Evolutionary conservation across 345 rosid species (phyloP), one percentile per base, ranked within the genome.

Genomic region (Citrus mangshanensis): DNA sequence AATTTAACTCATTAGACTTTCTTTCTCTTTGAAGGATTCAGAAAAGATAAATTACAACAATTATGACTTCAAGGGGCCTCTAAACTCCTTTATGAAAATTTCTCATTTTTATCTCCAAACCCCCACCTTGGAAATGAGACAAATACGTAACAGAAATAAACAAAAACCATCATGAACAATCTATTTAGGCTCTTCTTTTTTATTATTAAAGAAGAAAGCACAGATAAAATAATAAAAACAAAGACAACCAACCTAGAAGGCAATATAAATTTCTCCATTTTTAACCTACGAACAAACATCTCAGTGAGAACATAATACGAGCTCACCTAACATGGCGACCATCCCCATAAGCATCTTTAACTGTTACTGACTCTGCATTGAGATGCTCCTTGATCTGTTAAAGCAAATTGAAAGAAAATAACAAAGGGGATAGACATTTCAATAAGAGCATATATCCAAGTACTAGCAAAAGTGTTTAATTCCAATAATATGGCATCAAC

Each of bases 261-360:
- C 19, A 75, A 19, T 14, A 4, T 40, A 24, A 13, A 27, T 25
- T 38, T 30, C 28, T 27, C 40, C 22, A 72, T 56, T 55, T 21
- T 66, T 25, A n/a, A n/a, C 63, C 24, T 12, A 4, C 4, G 51
- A 72, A 56, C 28, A 72, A 13, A 34, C 55, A 12, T 69, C 24
- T 68, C 35, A 1, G 22, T 25, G 2, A 66, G 35, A 25, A 46
- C 68, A 69, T 55, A 77, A 61, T 30, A 32, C 18, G 75, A n/a
- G 74, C 79, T 81, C 81, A 95, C 99, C 91, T 86, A 78, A 95
- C 98, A 86, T 95, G 99, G 3, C 97, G 90, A 66, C 99, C 98
- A 80, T 95, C 99, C n/a, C 99, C 97, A 78, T 93, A 90, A 76
- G 94, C 93, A 86, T 95, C 99, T 80, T 84, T 88, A 13, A 95